phyloP scores from a whole-genome alignment of 345 rosid species.

The Ceriops tagal region DNA sequence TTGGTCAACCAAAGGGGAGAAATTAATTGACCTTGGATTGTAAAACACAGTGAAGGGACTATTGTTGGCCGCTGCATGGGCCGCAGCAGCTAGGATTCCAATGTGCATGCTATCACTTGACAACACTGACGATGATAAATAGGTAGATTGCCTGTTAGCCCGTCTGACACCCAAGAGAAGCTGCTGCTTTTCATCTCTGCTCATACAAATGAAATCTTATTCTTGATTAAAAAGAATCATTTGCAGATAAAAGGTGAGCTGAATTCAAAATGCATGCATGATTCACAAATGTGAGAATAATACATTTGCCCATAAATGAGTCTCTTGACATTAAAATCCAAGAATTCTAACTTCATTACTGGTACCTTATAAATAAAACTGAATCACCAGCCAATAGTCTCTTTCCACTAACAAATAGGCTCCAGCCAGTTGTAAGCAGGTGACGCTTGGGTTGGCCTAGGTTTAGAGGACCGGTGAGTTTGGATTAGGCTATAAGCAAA shows the following conservation, averaged over 20 bases:
- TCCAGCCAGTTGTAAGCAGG: slow-evolving; percentile 92
- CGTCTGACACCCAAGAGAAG: slow-evolving; percentile 78
- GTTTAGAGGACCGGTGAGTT: slow-evolving; percentile 16
- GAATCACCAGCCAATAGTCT: slow-evolving; percentile 82
- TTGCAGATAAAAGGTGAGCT: background rate
- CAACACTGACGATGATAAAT: slow-evolving; percentile 79
- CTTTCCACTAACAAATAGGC: slow-evolving; percentile 82
- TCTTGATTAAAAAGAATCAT: slow-evolving; percentile 1
- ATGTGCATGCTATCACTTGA: slow-evolving; percentile 99
- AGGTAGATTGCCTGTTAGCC: slow-evolving; percentile 78
- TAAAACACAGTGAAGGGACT: slow-evolving; percentile 88
- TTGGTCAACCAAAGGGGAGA: background rate
- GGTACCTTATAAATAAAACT: slow-evolving; percentile 75
- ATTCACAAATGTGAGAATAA: background rate
- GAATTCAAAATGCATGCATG: background rate
- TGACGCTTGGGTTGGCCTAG: slow-evolving; percentile 91
- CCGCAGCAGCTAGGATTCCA: slow-evolving; percentile 94
- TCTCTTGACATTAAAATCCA: slow-evolving; percentile 1
- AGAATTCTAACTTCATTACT: slow-evolving; percentile 6
- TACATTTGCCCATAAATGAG: background rate
- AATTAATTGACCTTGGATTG: slow-evolving; percentile 64
- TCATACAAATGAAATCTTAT: slow-evolving; percentile 8
- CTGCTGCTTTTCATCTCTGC: slow-evolving; percentile 88
- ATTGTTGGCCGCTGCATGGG: slow-evolving; percentile 94
- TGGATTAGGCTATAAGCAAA: slow-evolving; percentile 5